Conservation (phyloP, 129 eudicot genomes). For the Pseudognaphalium luteoalbum region DNA sequence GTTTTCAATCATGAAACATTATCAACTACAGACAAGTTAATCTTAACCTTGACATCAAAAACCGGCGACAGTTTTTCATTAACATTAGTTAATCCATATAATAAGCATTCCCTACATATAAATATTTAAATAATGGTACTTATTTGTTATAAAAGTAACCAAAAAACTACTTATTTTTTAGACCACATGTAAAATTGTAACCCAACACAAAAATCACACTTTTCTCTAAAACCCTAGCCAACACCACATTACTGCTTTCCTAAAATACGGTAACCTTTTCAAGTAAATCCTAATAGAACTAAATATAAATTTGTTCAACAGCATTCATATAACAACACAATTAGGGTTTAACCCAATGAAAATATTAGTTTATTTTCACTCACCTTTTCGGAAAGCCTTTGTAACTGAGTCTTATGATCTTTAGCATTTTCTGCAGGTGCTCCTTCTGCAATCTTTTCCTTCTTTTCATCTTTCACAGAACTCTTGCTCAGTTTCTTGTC, state of each 20-base stretch:
- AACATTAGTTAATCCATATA: too few species aligned
- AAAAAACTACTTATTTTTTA: too few species aligned
- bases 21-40: not conserved
- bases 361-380: not conserved
- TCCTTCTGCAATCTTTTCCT: slow-evolving; percentile 20
- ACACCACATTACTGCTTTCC: not conserved
- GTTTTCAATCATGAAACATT: not conserved
- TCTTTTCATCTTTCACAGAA: slow-evolving; percentile 3
- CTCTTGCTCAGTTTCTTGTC: slow-evolving; percentile 40
- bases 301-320: not conserved
- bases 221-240: not conserved
- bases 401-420: slow-evolving; percentile 52
- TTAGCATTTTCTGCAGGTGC: slow-evolving; percentile 34
- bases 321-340: not conserved
- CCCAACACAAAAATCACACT: not conserved
- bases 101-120: too few species aligned
- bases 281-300: not conserved
- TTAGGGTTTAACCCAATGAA: not conserved
- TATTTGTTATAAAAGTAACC: too few species aligned
- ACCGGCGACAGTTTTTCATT: too few species aligned
- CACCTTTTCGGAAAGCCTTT: slow-evolving; percentile 68
- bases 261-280: too few species aligned
- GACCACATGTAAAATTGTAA: too few species aligned
- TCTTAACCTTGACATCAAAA: too few species aligned
- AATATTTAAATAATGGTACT: too few species aligned